Conservation (phyloP, 371 early-diverging fungal species). For the Zychaea mexicana region DNA sequence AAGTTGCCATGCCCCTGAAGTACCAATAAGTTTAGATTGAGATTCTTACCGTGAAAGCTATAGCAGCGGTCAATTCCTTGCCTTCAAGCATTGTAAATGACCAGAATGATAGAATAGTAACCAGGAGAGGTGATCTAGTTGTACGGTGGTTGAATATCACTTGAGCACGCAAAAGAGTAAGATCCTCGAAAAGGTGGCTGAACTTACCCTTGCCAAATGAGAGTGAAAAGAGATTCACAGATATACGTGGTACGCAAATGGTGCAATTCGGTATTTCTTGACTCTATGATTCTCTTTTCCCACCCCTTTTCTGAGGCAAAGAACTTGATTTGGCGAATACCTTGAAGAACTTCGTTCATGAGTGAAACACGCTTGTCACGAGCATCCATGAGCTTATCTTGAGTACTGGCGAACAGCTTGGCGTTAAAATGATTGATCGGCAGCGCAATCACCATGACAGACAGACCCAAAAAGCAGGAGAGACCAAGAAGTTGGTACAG, state of each 20-base stretch:
- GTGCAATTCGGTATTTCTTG: constrained; percentile 54
- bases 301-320: constrained; percentile 64
- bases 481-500: constrained; percentile 67
- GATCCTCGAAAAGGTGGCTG: no score
- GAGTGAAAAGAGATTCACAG: constrained; percentile 25
- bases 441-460: constrained; percentile 54
- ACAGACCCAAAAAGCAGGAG: constrained; percentile 68
- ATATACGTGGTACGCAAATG: constrained; percentile 41
- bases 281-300: constrained; percentile 43
- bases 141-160: not conserved
- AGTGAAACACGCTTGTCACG: constrained; percentile 56
- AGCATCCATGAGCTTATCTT: constrained; percentile 53
- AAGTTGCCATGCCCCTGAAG: no score
- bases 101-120: constrained; percentile 58
- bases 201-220: constrained; percentile 47
- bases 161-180: no score
- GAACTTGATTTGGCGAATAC: constrained; percentile 74
- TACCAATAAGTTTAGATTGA: no score
- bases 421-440: constrained; percentile 60
- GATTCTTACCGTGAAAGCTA: constrained; percentile 64
- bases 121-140: constrained; percentile 52
- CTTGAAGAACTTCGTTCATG: constrained; percentile 63
- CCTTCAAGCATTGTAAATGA: constrained; percentile 62
- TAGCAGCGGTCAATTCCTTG: constrained; percentile 57
- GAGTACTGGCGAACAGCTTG: constrained; percentile 50